Evolutionary conservation across 257 asterid genomes (phyloP), one percentile per base, ranked within the genome.

Genomic region (Paraleonurus japonicus): DNA sequence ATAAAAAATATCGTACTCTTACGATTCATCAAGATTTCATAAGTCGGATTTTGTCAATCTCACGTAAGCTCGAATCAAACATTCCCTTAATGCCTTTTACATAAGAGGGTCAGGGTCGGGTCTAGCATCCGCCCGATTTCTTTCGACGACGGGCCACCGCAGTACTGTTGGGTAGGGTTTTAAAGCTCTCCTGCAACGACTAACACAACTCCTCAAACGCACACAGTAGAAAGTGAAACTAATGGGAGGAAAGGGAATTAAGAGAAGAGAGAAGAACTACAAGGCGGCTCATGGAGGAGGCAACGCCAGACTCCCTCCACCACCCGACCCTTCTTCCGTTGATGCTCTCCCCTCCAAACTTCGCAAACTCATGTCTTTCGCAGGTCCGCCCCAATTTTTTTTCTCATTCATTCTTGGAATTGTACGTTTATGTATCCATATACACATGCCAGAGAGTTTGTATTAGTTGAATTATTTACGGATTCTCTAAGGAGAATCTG

Each of bases 171-270:
- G 5, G 27, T 53, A 53, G 60, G 60, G 60, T 53, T 53, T 53
- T 8, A 9, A 17, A 8, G 57, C 17, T 17, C 7, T 48, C 12
- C 48, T 41, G 47, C 47, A 11, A 37, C 45, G 45, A 37, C 15
- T 1, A 8, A 10, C 20, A 45, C 17, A 45, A 47, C 20, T n/a
- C 54, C 19, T 24, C 37, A 24, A 12, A 43, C 17, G 51, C 51
- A 15, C 51, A 1, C 51, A 43, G 17, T 39, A 41, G 50, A 41
- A 41, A 41, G 50, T 41, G 51, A 13, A 3, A 47, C 26, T 19
- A 22, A 88, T 92, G 98, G 98, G 89, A 6, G 97, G 92, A n/a
- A 92, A 92, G 76, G 98, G 95, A 24, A 65, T 35, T n/a, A 79
- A 74, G 75, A 83, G 98, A 74, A 88, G 96, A 45, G 96, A 90